phyloP scores from a whole-genome alignment of 192 early-diverging fungal genomes.

The Blastocladiella britannica region DNA sequence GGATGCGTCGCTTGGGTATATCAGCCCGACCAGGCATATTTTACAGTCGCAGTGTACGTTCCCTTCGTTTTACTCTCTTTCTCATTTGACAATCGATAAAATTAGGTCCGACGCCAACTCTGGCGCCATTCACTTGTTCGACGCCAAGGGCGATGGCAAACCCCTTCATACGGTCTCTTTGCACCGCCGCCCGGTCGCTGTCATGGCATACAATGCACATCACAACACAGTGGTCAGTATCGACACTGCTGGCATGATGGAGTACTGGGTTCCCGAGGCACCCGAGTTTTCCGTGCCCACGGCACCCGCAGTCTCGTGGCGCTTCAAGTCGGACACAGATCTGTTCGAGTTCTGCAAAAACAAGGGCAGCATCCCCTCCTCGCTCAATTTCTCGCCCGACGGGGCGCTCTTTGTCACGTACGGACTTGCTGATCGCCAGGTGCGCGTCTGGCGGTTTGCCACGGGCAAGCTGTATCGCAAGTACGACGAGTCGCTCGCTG shows the following conservation, averaged over 20 bases:
- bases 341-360: slow-evolving; percentile 88
- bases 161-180: slow-evolving; percentile 42
- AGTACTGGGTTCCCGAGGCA: slow-evolving; percentile 70
- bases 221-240: slow-evolving; percentile 60
- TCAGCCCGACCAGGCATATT: slow-evolving; percentile 60
- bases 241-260: slow-evolving; percentile 72
- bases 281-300: slow-evolving; percentile 37
- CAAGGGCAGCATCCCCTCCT: slow-evolving; percentile 55
- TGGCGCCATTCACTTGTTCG: slow-evolving; percentile 55
- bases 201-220: slow-evolving; percentile 61
- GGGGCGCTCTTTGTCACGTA: slow-evolving; percentile 69
- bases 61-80: neutral
- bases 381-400: slow-evolving; percentile 63
- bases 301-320: slow-evolving; percentile 44
- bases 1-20: slow-evolving; percentile 64
- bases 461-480: slow-evolving; percentile 74
- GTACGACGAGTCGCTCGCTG: slow-evolving; percentile 72
- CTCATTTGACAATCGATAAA: too few relatives aligned
- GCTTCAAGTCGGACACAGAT: slow-evolving; percentile 83
- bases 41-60: slow-evolving; percentile 54
- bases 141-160: slow-evolving; percentile 45
- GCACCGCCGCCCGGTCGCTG: slow-evolving; percentile 47
- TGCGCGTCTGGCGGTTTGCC: slow-evolving; percentile 61
- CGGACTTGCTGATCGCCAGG: slow-evolving; percentile 55
- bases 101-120: slow-evolving; percentile 59